These are phyloP conservation scores for Blastocystis sp. DNA, from an alignment of 352 stramenopile genomes.

Conservation along the genomic window DNA sequence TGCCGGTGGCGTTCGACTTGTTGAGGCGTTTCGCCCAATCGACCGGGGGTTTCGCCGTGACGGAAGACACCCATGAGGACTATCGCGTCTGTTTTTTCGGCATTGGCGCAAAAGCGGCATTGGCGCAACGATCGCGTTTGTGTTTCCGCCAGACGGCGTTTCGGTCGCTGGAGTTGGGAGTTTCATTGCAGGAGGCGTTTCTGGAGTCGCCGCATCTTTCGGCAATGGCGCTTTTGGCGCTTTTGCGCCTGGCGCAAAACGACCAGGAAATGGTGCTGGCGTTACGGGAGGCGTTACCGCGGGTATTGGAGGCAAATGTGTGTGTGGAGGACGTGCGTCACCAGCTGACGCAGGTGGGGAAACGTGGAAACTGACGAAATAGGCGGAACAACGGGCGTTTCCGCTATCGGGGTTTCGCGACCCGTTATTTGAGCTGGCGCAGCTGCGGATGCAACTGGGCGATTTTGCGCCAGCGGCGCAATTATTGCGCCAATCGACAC, in stretches of 20 bases:
- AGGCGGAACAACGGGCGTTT: not conserved
- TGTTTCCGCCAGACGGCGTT: not conserved
- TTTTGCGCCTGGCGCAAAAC: not conserved
- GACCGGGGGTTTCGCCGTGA: not conserved
- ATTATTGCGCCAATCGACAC: not conserved
- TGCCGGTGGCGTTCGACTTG: slow-evolving; percentile 5
- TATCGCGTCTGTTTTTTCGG: not conserved
- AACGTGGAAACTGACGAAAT: not conserved
- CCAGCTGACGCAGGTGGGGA: not conserved
- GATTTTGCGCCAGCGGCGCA: not conserved
- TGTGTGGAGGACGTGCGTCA: not conserved
- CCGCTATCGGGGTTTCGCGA: not conserved
- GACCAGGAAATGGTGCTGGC: not conserved
- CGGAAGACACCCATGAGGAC: not conserved
- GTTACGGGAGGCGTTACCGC: not conserved
- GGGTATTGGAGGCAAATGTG: not conserved
- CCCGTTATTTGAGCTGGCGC: slow-evolving; percentile 6
- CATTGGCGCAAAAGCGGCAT: not conserved
- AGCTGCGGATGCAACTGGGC: not conserved
- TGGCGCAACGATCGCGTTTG: not conserved
- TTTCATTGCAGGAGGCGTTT: not conserved
- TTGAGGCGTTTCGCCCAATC: not conserved
- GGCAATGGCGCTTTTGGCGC: not conserved
- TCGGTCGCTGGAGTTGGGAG: not conserved
- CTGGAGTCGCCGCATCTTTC: not conserved